These are phyloP conservation scores for Syzygium aromaticum DNA, from an alignment of 345 rosid genomes.

Conservation along the genomic window DNA sequence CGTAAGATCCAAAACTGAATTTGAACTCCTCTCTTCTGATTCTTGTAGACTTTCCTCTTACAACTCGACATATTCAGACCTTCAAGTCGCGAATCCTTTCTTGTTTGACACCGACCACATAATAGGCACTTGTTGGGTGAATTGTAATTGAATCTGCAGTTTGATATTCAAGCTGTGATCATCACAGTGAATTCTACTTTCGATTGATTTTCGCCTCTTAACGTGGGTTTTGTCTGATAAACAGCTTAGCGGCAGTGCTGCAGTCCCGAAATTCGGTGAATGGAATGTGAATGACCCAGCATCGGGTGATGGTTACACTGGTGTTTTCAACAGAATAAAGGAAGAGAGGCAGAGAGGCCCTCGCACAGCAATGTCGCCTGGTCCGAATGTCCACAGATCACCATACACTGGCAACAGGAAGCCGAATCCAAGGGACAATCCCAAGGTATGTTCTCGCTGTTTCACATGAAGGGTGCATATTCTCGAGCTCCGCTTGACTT, in stretches of 20 bases:
- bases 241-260: constrained; percentile 55
- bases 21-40: neutral
- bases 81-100: neutral
- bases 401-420: constrained; percentile 11
- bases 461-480: neutral
- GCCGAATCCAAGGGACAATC: neutral
- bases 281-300: constrained; percentile 81
- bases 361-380: constrained; percentile 1
- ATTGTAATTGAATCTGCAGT: neutral
- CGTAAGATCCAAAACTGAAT: neutral
- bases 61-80: neutral
- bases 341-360: constrained; percentile 52
- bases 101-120: too few relatives aligned
- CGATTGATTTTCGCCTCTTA: neutral
- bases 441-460: neutral
- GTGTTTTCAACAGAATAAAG: constrained; percentile 68
- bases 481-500: neutral
- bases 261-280: constrained; percentile 83
- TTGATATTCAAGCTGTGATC: neutral
- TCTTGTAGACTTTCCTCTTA: neutral
- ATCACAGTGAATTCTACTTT: neutral
- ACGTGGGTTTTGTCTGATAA: neutral
- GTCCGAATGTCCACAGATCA: constrained; percentile 18
- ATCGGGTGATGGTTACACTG: constrained; percentile 72
- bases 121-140: too few relatives aligned